Evolutionary conservation across 2,329 filamentous ascomycete genomes (phyloP), one percentile per base, ranked within the genome.

Genomic region (Diaporthe citrichinensis): DNA sequence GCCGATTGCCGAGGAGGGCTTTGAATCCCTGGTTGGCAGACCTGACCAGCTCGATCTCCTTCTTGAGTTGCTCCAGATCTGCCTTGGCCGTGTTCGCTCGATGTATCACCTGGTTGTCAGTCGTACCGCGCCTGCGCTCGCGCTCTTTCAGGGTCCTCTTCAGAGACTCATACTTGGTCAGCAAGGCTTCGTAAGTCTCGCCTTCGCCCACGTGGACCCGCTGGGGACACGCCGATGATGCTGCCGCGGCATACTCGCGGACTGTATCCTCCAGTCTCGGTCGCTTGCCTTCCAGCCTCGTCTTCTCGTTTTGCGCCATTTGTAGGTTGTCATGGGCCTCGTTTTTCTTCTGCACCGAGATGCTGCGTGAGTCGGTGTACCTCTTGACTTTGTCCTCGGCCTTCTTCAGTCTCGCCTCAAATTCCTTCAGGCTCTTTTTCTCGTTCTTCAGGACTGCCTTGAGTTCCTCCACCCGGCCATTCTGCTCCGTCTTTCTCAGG

Each of bases 1-100:
- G 89, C 23, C 97, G 94, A 74, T 93, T 87, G 14, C 86, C 84
- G 55, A 98, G 90, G 0, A 95, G 91, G 44, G 87, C 80, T 79
- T 90, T 90, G 51, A 93, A 82, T 0, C 84, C 80, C 20, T 81
- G 77, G 41, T 87, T 82, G 7, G 88, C 83, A 44, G 83, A 80
- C 25, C 81, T 79, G 65, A 90, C 86, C 34, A 86, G 87, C 71
- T 85, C 81, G 74, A 88, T 86, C 61, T 87, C 83, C 15, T 83
- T 83, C 69, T 82, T 83, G 9, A 87, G 87, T 28, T 86, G 82
- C 1, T 88, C 82, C 65, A 85, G 85, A 2, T 81, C 78, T 31
- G 81, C 78, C 77, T 85, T 84, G 4, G 86, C 84, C 69, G 84
- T 82, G 6, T 82, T 79, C 49, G 87, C 84, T 12, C 86, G 85